Base-by-base conservation (phyloP, 257 asterid species). In the Henckelia pumila region DNA sequence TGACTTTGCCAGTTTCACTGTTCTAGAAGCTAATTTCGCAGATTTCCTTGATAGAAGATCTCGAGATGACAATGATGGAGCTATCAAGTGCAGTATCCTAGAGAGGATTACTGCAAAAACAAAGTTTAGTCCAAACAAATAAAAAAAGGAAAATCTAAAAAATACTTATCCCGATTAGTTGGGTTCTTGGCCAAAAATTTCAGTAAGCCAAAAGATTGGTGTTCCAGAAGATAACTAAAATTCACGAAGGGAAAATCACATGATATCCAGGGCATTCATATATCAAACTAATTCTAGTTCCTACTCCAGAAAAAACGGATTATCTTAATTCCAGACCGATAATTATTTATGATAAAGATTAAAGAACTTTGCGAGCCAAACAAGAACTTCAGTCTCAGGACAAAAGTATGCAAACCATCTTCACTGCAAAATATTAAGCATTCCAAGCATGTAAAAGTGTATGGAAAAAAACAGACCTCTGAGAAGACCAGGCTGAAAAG, bases 401-500 rank as follows among this genome's bases (percentile, higher is more conserved):
- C 24, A 53, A 44, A 50, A 64, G 24, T 60, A 65, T 6, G 1
- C n/a, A 29, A 44, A 11, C 37, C 59, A 53, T 25, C 29, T 11
- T 35, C 29, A 63, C 26, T 25, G 55, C 17, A 59, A 57, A 62
- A 40, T 56, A 52, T 23, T 5, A 33, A 60, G 63, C 50, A 57
- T 44, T 11, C 26, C 63, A 68, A 64, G 16, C 25, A 29, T 49
- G 20, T 25, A 73, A 56, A 49, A 58, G 10, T 30, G 23, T 26
- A 24, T 28, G 6, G 17, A 2, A 35, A 70, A 76, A 65, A 65
- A 5, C 72, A 61, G 76, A 94, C 99, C 99, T 91, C 79, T 87
- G 33, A 83, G 75, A 67, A 91, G 64, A 70, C 86, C 78, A 58
- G 90, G 97, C 78, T 85, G 95, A 81, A 86, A 91, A 58, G 97